Conservation (phyloP, 108 stramenopile genomes). For the Nannochloropsis granulata region DNA sequence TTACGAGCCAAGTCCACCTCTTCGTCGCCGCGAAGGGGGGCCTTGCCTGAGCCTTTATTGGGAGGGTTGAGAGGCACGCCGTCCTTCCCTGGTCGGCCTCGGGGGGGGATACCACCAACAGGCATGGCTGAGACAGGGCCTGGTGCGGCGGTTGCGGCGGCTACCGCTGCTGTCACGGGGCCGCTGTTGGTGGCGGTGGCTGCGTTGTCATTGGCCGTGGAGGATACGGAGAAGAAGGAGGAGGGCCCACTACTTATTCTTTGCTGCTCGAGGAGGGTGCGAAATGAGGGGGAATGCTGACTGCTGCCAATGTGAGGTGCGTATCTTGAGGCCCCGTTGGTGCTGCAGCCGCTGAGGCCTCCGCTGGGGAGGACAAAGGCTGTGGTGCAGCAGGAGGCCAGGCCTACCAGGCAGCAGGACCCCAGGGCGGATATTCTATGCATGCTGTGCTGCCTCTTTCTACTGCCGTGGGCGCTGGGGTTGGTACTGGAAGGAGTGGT, state of each 20-base stretch:
- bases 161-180: not conserved
- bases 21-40: slow-evolving; percentile 1
- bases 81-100: not conserved
- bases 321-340: not conserved
- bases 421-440: not conserved
- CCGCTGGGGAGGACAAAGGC: not conserved
- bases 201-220: not conserved
- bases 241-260: not conserved
- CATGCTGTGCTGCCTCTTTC: not conserved
- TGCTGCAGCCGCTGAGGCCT: not conserved
- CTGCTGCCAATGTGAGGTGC: not conserved
- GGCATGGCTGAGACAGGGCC: not conserved
- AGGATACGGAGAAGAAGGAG: not conserved
- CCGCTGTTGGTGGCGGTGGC: not conserved
- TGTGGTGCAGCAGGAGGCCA: not conserved
- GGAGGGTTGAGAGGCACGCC: not conserved
- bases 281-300: not conserved
- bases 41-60: not conserved
- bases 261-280: not conserved
- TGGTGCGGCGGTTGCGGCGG: not conserved
- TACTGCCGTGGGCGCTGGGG: not conserved
- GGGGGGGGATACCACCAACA: not conserved
- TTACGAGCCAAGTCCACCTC: slow-evolving; percentile 16
- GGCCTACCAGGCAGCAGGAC: not conserved
- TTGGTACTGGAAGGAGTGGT: not conserved